Evolutionary conservation across 345 rosid species (phyloP).

Genomic region (Leavenworthia alabamica): DNA sequence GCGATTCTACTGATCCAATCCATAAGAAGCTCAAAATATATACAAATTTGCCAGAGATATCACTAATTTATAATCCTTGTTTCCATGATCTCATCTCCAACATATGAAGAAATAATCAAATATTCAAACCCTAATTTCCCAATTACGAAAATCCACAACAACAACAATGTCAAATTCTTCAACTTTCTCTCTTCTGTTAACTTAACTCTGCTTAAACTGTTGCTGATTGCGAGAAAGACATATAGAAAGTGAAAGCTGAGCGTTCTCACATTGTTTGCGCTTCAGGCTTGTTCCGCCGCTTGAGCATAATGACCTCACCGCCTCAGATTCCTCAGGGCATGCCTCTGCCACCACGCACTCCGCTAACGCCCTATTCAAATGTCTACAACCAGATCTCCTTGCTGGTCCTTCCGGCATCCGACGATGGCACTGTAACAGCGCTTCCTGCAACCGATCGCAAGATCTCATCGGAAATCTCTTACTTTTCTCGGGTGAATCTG

Average conservation of each 20-base stretch:
- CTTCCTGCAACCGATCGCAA: slow-evolving; percentile 60
- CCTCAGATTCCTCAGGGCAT: slow-evolving; percentile 76
- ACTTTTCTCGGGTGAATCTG: background rate
- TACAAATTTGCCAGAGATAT: background rate
- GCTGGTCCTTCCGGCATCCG: slow-evolving; percentile 49
- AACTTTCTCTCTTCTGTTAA: background rate
- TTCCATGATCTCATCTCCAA: background rate
- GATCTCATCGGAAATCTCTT: slow-evolving; percentile 13
- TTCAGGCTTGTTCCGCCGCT: slow-evolving; percentile 85
- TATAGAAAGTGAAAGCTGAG: slow-evolving; percentile 57
- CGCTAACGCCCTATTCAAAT: slow-evolving; percentile 66
- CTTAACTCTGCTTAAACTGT: slow-evolving; percentile 4
- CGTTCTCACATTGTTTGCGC: slow-evolving; percentile 76
- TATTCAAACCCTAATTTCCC: background rate
- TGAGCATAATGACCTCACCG: slow-evolving; percentile 60
- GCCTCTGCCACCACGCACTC: slow-evolving; percentile 59
- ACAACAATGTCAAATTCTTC: background rate
- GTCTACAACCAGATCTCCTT: slow-evolving; percentile 53
- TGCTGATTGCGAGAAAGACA: slow-evolving; percentile 31
- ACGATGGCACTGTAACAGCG: slow-evolving; percentile 59
- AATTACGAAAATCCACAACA: background rate
- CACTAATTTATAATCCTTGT: too few relatives aligned
- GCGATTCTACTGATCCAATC: background rate
- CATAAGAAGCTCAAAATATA: background rate
- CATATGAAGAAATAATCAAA: background rate